phyloP scores from a whole-genome alignment of 495 filamentous ascomycete species.

The Daldinia bambusicola region DNA sequence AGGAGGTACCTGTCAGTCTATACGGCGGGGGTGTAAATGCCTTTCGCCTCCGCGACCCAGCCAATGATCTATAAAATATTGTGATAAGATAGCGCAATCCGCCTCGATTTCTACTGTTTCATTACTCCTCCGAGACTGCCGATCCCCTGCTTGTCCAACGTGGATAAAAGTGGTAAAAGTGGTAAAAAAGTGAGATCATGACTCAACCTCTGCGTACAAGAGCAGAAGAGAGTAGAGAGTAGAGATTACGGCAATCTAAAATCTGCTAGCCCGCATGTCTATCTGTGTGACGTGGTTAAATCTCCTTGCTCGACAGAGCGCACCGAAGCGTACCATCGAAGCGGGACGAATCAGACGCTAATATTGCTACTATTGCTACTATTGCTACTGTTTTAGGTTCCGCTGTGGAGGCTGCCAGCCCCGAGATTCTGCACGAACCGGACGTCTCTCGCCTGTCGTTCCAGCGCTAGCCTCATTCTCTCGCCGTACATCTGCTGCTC shows the following conservation, averaged over 20 bases:
- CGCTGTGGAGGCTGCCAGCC: constrained; percentile 38
- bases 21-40: constrained; percentile 6
- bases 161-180: constrained; percentile 7
- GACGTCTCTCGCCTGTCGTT: constrained; percentile 84
- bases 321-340: constrained; percentile 9
- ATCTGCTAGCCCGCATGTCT: constrained; percentile 16
- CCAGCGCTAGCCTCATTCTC: constrained; percentile 78
- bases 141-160: constrained; percentile 33
- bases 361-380: background rate
- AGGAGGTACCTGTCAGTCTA: no score
- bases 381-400: constrained; percentile 24
- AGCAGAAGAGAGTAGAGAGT: background rate
- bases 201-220: constrained; percentile 9
- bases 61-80: constrained; percentile 36
- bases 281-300: constrained; percentile 37
- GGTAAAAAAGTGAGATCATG: constrained; percentile 37
- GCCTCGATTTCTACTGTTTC: constrained; percentile 37
- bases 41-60: constrained; percentile 29
- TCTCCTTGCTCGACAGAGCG: constrained; percentile 16
- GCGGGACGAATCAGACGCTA: constrained; percentile 24
- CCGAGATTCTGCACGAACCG: constrained; percentile 78
- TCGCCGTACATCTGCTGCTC: constrained; percentile 67
- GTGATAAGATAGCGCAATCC: constrained; percentile 43
- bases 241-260: constrained; percentile 24
- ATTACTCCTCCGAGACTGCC: constrained; percentile 35